Evolutionary conservation across 306 rosid genomes (phyloP), one percentile per base, ranked within the genome.

Genomic region (Acmispon strigosus): DNA sequence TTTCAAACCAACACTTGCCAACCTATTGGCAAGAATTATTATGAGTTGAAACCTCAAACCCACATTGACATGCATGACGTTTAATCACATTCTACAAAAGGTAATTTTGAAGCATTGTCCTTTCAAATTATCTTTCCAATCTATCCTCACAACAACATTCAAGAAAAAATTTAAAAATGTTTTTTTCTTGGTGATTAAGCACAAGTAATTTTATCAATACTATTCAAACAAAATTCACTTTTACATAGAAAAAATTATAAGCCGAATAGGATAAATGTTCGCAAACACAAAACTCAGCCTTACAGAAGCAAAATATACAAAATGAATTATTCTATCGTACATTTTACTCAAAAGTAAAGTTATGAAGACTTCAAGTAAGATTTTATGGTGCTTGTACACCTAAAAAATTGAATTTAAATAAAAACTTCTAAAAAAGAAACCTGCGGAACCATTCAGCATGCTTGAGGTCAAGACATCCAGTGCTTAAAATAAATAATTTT

Each of bases 371-470:
- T 16, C 53, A 3, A 37, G 22, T 43, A 56, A 45, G 54, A 29
- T 27, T 27, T 59, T 60, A 56, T 22, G 51, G 44, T 37, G 14
- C 54, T 58, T 17, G 9, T 48, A 24, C 6, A 58, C 47, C 56
- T 56, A 39, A 16, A 48, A 47, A 75, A 75, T 20, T 19, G 22
- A 66, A 66, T 37, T 47, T 48, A 11, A 59, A 36, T 19, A 34
- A 22, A 55, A 59, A 65, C 0, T 7, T 18, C 2, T n/a, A 12
- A 10, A 63, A 74, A 18, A 9, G 29, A 65, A 67, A 44, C 58
- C 8, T 48, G 63, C 22, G 11, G 51, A 67, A 76, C 69, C 47
- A 7, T 22, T 48, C 78, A 61, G 29, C 73, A 34, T 47, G 62
- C 69, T 20, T 57, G 27, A 39, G 1, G 6, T 6, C 10, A 22